These are phyloP conservation scores for Ogataea paraovalis DNA, from an alignment of 805 yeast species.

Conservation along the genomic window DNA sequence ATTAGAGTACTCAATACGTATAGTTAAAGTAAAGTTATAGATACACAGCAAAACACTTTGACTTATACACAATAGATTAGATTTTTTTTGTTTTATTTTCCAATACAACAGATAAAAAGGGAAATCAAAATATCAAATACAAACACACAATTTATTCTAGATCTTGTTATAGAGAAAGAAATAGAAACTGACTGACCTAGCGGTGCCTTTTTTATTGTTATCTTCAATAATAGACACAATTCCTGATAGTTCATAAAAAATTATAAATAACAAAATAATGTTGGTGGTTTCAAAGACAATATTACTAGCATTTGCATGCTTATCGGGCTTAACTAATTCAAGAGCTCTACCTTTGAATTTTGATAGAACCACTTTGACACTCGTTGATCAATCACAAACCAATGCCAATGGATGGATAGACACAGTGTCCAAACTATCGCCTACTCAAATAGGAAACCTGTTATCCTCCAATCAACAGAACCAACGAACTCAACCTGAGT, in stretches of 20 bases:
- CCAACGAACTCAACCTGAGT: no score
- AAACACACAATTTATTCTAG: not conserved
- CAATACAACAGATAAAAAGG: not conserved
- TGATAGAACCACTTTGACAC: conserved; percentile 1
- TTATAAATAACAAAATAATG: not conserved
- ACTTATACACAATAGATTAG: no score
- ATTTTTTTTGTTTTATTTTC: not conserved
- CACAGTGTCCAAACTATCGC: conserved; percentile 6
- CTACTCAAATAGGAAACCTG: conserved; percentile 8
- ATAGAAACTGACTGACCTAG: not conserved
- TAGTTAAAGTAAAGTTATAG: no score
- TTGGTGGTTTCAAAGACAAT: conserved; percentile 1
- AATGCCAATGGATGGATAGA: conserved; percentile 7
- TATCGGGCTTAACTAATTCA: conserved; percentile 1
- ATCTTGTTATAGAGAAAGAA: not conserved
- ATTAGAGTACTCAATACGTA: no score
- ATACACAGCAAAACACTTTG: no score
- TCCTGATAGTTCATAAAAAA: not conserved
- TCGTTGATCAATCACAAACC: not conserved
- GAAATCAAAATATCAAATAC: not conserved
- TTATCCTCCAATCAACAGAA: not conserved
- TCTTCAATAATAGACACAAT: not conserved
- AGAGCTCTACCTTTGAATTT: conserved; percentile 4
- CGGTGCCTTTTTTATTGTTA: not conserved
- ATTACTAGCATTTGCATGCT: conserved; percentile 1